Percentiles rank a stretch among this genome's conserved stretches.
Evolutionary conservation across 345 rosid species (phyloP).

Genomic region (Eucalyptus pauciflora): DNA sequence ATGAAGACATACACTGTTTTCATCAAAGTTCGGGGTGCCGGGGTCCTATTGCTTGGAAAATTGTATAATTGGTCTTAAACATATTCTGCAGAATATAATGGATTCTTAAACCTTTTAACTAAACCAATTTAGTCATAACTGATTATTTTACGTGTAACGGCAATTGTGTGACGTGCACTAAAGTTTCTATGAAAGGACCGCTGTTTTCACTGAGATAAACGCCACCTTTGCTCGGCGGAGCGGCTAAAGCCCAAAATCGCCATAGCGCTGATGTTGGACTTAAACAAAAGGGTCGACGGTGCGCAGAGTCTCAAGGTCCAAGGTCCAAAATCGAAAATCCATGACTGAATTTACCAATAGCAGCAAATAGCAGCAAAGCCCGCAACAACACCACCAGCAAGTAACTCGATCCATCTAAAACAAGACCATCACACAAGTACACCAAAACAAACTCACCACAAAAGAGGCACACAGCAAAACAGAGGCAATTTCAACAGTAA

Average conservation of each 20-base stretch:
- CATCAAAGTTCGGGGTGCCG: rapidly evolving
- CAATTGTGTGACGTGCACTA: too few species aligned
- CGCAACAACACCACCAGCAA: neutral
- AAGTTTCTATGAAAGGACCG: too few species aligned
- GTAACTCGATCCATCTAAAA: neutral
- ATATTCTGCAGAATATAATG: too few species aligned
- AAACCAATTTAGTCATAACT: too few species aligned
- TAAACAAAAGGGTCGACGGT: neutral
- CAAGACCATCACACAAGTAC: neutral
- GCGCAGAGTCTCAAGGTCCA: too few species aligned
- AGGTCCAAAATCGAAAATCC: too few species aligned
- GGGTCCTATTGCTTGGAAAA: too few species aligned
- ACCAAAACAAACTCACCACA: neutral
- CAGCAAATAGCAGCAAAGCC: neutral
- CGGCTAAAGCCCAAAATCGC: neutral
- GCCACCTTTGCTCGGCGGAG: neutral
- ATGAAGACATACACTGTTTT: too few species aligned
- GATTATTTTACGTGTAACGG: too few species aligned
- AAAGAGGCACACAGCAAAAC: neutral
- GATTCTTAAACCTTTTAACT: too few species aligned
- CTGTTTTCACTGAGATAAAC: too few species aligned
- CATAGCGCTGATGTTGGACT: neutral
- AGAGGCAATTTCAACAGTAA: neutral
- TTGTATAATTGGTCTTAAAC: too few species aligned
- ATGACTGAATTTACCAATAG: neutral